phyloP scores from a whole-genome alignment of 306 rosid genomes.

The Cicer pinnatifidum region DNA sequence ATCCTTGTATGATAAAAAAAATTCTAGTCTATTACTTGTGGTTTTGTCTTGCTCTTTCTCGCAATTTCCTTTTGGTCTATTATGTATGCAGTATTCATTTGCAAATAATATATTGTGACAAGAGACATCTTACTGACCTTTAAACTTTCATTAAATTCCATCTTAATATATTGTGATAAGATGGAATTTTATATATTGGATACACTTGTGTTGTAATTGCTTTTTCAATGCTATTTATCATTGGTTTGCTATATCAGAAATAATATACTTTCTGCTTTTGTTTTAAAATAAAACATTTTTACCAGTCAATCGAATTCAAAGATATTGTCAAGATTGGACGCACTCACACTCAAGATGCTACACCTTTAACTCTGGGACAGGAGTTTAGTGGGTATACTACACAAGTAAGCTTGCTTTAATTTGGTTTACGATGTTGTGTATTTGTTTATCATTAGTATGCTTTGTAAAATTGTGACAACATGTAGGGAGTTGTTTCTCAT shows the following conservation, averaged over 20 bases:
- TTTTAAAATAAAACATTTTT: background rate
- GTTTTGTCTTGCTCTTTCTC: conserved; percentile 34
- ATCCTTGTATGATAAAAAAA: conserved; percentile 9
- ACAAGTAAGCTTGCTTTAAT: conserved; percentile 64
- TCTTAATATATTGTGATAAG: background rate
- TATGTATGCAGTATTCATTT: conserved; percentile 31
- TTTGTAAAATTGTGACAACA: conserved; percentile 24
- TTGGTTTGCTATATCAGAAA: background rate
- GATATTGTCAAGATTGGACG: conserved; percentile 98
- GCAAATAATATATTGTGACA: conserved; percentile 14
- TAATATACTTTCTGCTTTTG: background rate
- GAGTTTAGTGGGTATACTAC: conserved; percentile 98
- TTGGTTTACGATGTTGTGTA: conserved; percentile 14
- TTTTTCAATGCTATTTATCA: background rate
- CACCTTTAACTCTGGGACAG: conserved; percentile 98
- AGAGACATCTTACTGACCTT: conserved; percentile 8
- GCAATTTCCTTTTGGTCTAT: conserved; percentile 29
- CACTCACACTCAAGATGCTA: conserved; percentile 98
- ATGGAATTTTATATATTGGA: conserved; percentile 24
- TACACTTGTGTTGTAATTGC: conserved; percentile 28
- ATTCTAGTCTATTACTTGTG: conserved; percentile 6
- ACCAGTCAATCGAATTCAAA: conserved; percentile 87
- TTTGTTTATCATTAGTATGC: conserved; percentile 24
- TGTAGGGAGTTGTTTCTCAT: conserved; percentile 37
- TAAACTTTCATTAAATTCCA: background rate